Evolutionary conservation across 2,329 filamentous ascomycete species (phyloP).

Genomic region (Thyridium curvatum): DNA sequence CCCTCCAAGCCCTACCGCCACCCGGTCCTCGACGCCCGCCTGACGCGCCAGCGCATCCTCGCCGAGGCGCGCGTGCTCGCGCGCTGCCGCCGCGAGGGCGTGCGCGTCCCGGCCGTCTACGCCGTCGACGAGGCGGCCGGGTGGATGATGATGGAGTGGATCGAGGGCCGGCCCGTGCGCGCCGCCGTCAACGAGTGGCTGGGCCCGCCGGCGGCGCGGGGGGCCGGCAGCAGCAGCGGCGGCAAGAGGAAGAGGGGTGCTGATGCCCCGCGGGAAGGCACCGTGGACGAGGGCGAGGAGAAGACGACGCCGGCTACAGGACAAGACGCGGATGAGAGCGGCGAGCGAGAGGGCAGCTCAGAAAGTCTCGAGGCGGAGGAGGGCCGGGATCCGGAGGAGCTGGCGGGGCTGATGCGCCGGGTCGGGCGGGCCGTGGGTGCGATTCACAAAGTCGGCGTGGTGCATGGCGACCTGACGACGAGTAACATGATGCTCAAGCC

Average conservation of each 20-base stretch:
- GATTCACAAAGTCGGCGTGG: constrained; percentile 77
- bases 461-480: constrained; percentile 94
- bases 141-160: constrained; percentile 82
- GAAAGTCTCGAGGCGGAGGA: constrained; percentile 21
- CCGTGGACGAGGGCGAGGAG: constrained; percentile 14
- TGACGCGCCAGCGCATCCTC: constrained; percentile 81
- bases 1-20: constrained; percentile 90
- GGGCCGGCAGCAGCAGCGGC: constrained; percentile 19
- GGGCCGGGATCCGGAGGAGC: constrained; percentile 35
- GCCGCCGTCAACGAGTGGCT: constrained; percentile 65
- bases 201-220: constrained; percentile 33
- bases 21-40: constrained; percentile 76
- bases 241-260: constrained; percentile 5
- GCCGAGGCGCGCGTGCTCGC: constrained; percentile 83
- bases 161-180: constrained; percentile 66
- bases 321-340: constrained; percentile 12
- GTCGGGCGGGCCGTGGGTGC: constrained; percentile 67
- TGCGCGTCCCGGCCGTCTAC: constrained; percentile 76
- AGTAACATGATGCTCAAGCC: constrained; percentile 86
- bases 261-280: no score
- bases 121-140: constrained; percentile 58
- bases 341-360: constrained; percentile 6
- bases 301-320: no score
- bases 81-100: constrained; percentile 70
- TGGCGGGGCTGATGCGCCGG: constrained; percentile 59